Evolutionary conservation across 2,329 filamentous ascomycete species (phyloP).

Genomic region (Fusarium sp.): DNA sequence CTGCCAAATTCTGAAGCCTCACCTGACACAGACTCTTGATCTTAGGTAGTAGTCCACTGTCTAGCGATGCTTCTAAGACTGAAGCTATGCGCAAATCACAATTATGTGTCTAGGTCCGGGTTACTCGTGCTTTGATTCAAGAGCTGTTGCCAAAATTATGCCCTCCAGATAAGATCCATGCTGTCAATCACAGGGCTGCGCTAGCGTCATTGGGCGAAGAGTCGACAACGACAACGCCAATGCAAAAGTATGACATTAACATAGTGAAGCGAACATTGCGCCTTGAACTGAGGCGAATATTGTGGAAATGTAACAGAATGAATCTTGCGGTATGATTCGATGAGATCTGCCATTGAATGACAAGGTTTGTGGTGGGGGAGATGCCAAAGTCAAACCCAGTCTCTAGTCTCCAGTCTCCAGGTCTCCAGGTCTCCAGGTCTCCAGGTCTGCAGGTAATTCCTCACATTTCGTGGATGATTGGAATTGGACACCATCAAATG

Average conservation of each 20-base stretch:
- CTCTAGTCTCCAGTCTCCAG: background rate
- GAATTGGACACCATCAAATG: too few relatives aligned
- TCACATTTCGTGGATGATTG: rapidly evolving
- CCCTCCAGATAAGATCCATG: rapidly evolving
- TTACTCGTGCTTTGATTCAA: rapidly evolving
- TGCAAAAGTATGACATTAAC: rapidly evolving
- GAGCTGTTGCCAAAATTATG: rapidly evolving
- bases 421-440: rapidly evolving
- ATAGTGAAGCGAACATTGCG: rapidly evolving
- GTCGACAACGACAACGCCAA: rapidly evolving
- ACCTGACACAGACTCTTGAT: too few relatives aligned
- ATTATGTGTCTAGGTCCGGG: too few relatives aligned
- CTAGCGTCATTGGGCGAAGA: rapidly evolving
- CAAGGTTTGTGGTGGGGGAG: background rate
- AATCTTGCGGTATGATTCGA: rapidly evolving
- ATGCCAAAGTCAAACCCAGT: background rate
- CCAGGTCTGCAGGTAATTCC: rapidly evolving
- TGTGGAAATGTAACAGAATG: too few relatives aligned
- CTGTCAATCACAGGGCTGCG: rapidly evolving
- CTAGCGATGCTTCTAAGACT: background rate
- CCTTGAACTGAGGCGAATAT: too few relatives aligned
- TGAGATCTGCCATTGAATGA: background rate
- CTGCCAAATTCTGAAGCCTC: rapidly evolving
- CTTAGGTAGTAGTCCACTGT: too few relatives aligned
- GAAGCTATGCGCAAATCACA: too few relatives aligned